Evolutionary conservation across 2,329 filamentous ascomycete species (phyloP).

Genomic region (Verruconis gallopava): DNA sequence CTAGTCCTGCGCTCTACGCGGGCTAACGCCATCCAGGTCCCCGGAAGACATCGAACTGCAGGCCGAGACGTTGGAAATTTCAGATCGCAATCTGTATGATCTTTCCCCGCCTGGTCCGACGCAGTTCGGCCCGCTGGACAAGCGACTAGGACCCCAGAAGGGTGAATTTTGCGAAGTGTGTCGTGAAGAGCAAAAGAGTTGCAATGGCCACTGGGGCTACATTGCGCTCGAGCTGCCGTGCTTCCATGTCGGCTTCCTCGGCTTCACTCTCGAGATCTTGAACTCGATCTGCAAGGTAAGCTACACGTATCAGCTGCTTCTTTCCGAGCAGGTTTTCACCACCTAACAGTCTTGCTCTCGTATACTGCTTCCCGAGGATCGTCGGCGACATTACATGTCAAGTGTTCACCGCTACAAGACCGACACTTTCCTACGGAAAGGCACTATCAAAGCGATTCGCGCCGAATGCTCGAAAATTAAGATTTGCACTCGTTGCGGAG

Average conservation of each 20-base stretch:
- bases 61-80: slow-evolving; percentile 74
- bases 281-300: slow-evolving; percentile 94
- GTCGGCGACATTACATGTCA: slow-evolving; percentile 64
- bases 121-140: slow-evolving; percentile 79
- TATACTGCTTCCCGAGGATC: slow-evolving; percentile 68
- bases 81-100: slow-evolving; percentile 88
- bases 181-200: slow-evolving; percentile 64
- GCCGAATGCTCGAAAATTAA: slow-evolving; percentile 82
- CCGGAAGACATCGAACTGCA: slow-evolving; percentile 93
- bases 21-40: slow-evolving; percentile 42
- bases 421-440: slow-evolving; percentile 74
- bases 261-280: slow-evolving; percentile 80
- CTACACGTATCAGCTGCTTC: slow-evolving; percentile 55
- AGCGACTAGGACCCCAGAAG: slow-evolving; percentile 80
- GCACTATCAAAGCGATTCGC: slow-evolving; percentile 77
- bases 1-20: neutral
- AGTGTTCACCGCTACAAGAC: slow-evolving; percentile 64
- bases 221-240: slow-evolving; percentile 80
- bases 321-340: slow-evolving; percentile 59
- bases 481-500: slow-evolving; percentile 65
- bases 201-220: slow-evolving; percentile 91
- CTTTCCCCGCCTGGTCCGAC: slow-evolving; percentile 44
- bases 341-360: slow-evolving; percentile 56
- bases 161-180: slow-evolving; percentile 69
- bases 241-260: slow-evolving; percentile 93